Evolutionary conservation across 805 yeast genomes (phyloP), one percentile per base, ranked within the genome.

Genomic region (Ascoidea tarda): DNA sequence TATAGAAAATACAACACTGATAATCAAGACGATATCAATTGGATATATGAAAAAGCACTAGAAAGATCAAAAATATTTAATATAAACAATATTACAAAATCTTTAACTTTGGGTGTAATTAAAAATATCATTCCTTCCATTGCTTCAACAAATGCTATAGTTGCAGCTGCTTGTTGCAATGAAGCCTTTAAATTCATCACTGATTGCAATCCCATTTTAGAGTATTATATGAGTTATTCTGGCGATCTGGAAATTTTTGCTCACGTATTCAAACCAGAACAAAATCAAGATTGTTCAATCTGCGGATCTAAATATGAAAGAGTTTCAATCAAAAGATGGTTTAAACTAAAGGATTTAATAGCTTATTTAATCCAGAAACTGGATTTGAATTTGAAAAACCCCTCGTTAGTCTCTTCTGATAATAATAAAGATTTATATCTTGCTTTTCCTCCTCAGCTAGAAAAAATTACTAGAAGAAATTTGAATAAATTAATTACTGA

Each of bases 71-170:
- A 63, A 0, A 65, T 73, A 52, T 88, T 81, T 63, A 75, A 76
- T 1, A 91, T 91, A 49, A 72, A 70, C n/a, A 90, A 91, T 0
- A 87, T 91, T 8, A 84, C 91, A 0, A 74, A 77, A 54, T 69
- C 75, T 50, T 75, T 86, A 46, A 81, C 93, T 0, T 73, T 87
- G 51, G 98, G 98, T 0, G 95, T 91, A 42, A 87, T 88, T 51
- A 91, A 91, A 64, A 84, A 84, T 60, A 90, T 91, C 55, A 84
- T 91, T 6, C 99, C 99, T 0, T 90, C 96, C 1, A 86, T 90
- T 52, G 96, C 96, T 1, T 83, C 95, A 1, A 90, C 97, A 0
- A 91, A 93, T 64, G 96, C 98, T 2, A 76, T 91, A 28, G 78
- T 91, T 38, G 96, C 97, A 0, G 95, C 93, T 0, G 75, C 88